Conservation (phyloP, 257 asterid genomes). For the Oldenlandia corymbosa region DNA sequence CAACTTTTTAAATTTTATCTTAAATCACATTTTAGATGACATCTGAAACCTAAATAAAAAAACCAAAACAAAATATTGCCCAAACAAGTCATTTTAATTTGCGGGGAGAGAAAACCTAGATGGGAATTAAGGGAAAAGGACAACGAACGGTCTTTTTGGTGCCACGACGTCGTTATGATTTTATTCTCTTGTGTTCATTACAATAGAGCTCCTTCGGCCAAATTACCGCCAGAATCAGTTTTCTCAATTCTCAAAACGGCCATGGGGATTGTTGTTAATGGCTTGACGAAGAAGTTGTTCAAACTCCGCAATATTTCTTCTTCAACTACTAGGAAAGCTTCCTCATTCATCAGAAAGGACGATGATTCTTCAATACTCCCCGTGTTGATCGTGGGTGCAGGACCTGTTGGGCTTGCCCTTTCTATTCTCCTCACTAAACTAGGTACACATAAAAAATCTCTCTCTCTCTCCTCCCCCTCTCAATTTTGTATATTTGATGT, state of each 20-base stretch:
- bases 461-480: background rate
- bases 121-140: too few species aligned
- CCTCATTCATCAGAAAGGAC: slow-evolving; percentile 21
- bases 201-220: too few species aligned
- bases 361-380: slow-evolving; percentile 48
- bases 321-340: slow-evolving; percentile 12
- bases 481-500: background rate
- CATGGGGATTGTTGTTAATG: slow-evolving; percentile 14
- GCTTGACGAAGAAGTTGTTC: slow-evolving; percentile 2
- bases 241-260: background rate
- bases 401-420: slow-evolving; percentile 90
- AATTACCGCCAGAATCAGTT: slow-evolving; percentile 1
- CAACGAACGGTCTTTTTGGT: too few species aligned
- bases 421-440: slow-evolving; percentile 75
- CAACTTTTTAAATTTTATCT: too few species aligned
- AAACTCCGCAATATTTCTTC: background rate
- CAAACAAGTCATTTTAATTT: too few species aligned
- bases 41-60: too few species aligned
- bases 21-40: too few species aligned
- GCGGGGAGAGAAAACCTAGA: too few species aligned
- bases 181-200: too few species aligned
- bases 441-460: slow-evolving; percentile 37
- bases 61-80: too few species aligned
- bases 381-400: slow-evolving; percentile 88
- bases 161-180: too few species aligned